Base-by-base conservation (phyloP, 78 protist species). In the Chrysochromulina tobinii region DNA sequence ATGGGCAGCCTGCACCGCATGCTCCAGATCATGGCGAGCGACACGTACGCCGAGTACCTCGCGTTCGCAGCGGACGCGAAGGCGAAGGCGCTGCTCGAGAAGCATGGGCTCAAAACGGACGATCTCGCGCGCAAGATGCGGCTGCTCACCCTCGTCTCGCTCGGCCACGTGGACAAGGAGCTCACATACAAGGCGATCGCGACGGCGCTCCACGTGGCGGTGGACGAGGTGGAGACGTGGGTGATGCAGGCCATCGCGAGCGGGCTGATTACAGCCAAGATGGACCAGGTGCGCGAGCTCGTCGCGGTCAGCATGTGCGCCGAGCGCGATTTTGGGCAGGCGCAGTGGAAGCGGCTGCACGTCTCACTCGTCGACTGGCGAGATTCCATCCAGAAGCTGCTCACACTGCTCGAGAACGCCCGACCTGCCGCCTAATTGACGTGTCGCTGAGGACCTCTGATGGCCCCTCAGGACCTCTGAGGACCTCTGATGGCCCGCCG, bases 261-360 rank as follows among this genome's bases (percentile, higher is more conserved):
- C 51, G 87, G 87, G 1, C 20, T 81, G 66, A 51, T 81, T 25
- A 7, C 0, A 8, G 87, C 67, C 6, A 81, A 81, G 66, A 51
- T 81, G 59, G 87, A 81, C 66, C 87, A 81, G 87, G 66, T 81
- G 50, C 50, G 51, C 67, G 1, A 7, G 15, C 9, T 14, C 21
- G 51, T 81, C 67, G 38, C 23, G 6, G 87, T 81, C 51, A 15
- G 53, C 38, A 15, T 2, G 17, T 2, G 25, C 50, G 2, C 57
- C 53, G 87, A 81, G 59, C 87, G 87, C 48, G 87, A 75, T 18
- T 75, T 75, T 50, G 83, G 58, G 8, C 7, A 27, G 83, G 58
- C 3, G 83, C 83, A 75, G 57, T 12, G 8, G 18, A 12, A 18
- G 25, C 54, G 57, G 23, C 23, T 75, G 58, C 54, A 50, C 12